A percentile compares a stretch with the other conserved stretches of the same genome.
Conservation (phyloP, 2,329 filamentous ascomycete genomes). For the Xylaria polymorpha region DNA sequence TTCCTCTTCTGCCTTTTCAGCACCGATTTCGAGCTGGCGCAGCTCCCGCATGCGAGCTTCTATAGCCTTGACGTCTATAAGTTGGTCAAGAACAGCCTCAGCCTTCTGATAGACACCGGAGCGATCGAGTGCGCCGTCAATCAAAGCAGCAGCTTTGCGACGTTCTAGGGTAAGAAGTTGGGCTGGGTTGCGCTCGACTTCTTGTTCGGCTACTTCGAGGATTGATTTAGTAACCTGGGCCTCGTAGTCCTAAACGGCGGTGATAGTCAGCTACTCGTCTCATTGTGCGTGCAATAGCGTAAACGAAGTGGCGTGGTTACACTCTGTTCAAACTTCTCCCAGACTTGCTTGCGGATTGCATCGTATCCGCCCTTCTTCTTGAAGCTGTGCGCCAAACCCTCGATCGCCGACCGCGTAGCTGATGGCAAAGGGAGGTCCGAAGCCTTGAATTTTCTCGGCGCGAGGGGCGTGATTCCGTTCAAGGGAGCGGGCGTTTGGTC, state of each 20-base stretch:
- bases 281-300: neutral
- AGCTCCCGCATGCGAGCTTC: slow-evolving; percentile 76
- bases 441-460: slow-evolving; percentile 70
- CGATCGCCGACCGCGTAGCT: slow-evolving; percentile 78
- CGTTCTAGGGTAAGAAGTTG: slow-evolving; percentile 79
- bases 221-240: slow-evolving; percentile 73
- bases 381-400: slow-evolving; percentile 80
- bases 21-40: slow-evolving; percentile 74
- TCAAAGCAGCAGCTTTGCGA: slow-evolving; percentile 77
- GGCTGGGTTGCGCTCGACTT: slow-evolving; percentile 79
- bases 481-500: slow-evolving; percentile 46
- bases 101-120: slow-evolving; percentile 80
- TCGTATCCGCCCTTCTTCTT: slow-evolving; percentile 91
- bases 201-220: slow-evolving; percentile 75
- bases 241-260: slow-evolving; percentile 72
- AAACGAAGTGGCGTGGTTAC: slow-evolving; percentile 57
- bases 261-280: slow-evolving; percentile 26
- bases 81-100: slow-evolving; percentile 71
- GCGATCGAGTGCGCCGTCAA: slow-evolving; percentile 82
- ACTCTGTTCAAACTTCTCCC: slow-evolving; percentile 77
- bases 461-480: slow-evolving; percentile 39
- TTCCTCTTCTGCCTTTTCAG: slow-evolving; percentile 75
- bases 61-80: slow-evolving; percentile 76
- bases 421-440: slow-evolving; percentile 80
- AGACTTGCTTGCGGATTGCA: slow-evolving; percentile 78